Evolutionary conservation across 1,284 basidiomycete genomes (phyloP).

Genomic region (Trichosporon sp.): DNA sequence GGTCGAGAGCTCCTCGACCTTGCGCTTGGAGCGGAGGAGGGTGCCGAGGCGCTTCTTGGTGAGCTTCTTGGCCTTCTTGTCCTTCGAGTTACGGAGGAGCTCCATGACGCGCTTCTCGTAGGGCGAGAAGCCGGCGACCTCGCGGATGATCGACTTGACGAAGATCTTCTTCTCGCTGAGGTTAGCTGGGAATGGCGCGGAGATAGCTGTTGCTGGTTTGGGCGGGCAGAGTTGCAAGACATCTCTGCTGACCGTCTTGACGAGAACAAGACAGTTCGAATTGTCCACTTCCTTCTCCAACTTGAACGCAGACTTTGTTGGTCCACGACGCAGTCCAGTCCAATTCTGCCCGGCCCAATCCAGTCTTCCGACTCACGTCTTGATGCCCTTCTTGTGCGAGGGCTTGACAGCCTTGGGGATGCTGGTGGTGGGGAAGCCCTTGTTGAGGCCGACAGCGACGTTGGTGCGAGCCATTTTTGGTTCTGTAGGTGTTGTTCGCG

Average conservation of each 20-base stretch:
- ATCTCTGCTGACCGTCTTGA: not conserved
- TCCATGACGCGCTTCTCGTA: constrained; percentile 99
- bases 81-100: constrained; percentile 98
- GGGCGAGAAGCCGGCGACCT: constrained; percentile 95
- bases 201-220: not conserved
- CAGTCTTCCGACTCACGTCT: constrained; percentile 47
- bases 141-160: constrained; percentile 83
- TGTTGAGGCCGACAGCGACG: constrained; percentile 84
- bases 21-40: constrained; percentile 91
- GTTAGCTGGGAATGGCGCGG: not conserved
- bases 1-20: constrained; percentile 85
- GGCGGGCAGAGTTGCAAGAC: not conserved
- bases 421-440: constrained; percentile 85
- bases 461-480: constrained; percentile 55
- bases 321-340: not conserved
- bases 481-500: not conserved
- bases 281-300: too few relatives aligned
- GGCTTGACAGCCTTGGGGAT: constrained; percentile 76
- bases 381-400: constrained; percentile 86
- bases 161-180: constrained; percentile 69
- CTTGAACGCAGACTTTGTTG: not conserved
- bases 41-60: constrained; percentile 98
- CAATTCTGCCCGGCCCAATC: not conserved
- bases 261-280: too few relatives aligned
- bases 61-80: constrained; percentile 97